Conservation (phyloP, 129 eudicot species). For the Chrysanthemum makinoi region DNA sequence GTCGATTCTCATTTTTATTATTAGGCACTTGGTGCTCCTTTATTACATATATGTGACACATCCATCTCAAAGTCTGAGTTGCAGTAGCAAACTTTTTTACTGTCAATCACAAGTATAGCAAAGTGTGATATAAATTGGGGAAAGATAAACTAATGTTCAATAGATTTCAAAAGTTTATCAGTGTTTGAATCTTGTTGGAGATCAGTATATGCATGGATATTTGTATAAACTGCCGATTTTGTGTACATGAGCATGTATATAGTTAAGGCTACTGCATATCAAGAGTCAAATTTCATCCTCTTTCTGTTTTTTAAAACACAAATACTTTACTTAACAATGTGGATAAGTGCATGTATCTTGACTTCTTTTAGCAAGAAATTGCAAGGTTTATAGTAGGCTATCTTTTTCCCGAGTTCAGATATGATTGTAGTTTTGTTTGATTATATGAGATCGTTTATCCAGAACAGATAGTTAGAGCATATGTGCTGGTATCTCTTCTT, state of each 20-base stretch:
- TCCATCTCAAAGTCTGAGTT: conserved; percentile 20
- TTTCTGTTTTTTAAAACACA: neutral
- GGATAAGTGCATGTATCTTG: neutral
- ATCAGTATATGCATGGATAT: conserved; percentile 10
- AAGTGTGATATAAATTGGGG: neutral
- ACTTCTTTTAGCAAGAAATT: neutral
- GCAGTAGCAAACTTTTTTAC: conserved; percentile 6
- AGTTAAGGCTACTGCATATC: conserved; percentile 4
- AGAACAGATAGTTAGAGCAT: neutral
- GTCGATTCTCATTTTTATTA: neutral
- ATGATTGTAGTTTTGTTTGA: conserved; percentile 4
- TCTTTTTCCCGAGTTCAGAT: neutral
- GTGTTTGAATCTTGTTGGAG: too few relatives aligned
- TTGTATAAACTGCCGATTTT: neutral
- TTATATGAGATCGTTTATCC: neutral
- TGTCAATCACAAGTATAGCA: conserved; percentile 10
- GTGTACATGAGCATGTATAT: conserved; percentile 12
- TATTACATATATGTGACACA: neutral
- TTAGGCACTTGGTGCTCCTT: neutral
- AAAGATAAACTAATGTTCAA: conserved; percentile 6
- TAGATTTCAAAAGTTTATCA: conserved; percentile 19
- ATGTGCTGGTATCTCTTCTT: neutral
- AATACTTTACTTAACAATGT: neutral
- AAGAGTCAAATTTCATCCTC: conserved; percentile 8
- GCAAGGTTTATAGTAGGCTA: neutral